Evolutionary conservation across 352 stramenopile genomes (phyloP).

Genomic region (Phytophthora megakarya): DNA sequence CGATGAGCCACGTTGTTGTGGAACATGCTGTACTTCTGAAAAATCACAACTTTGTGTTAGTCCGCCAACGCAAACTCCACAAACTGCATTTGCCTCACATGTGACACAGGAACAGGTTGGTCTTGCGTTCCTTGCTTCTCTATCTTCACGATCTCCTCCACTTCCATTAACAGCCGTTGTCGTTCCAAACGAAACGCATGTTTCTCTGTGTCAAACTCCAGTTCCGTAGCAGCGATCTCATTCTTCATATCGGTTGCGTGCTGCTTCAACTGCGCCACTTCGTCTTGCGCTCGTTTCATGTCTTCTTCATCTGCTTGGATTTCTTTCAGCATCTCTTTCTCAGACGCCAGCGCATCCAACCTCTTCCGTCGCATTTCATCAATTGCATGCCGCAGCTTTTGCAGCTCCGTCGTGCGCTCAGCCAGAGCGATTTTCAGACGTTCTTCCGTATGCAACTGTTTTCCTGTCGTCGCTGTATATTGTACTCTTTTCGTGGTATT

Average conservation of each 20-base stretch:
- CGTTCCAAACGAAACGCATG: constrained; percentile 53
- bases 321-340: constrained; percentile 51
- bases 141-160: constrained; percentile 50
- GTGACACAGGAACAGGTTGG: constrained; percentile 11
- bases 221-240: constrained; percentile 49
- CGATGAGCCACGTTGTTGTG: constrained; percentile 46
- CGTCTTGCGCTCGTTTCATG: constrained; percentile 38
- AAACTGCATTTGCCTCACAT: constrained; percentile 18
- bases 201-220: constrained; percentile 54
- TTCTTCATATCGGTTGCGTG: constrained; percentile 34
- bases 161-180: constrained; percentile 49
- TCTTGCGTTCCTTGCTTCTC: constrained; percentile 35
- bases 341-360: constrained; percentile 45
- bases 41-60: background rate
- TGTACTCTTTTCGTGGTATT: background rate
- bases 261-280: constrained; percentile 54
- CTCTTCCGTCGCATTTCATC: constrained; percentile 49
- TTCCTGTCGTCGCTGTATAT: constrained; percentile 17
- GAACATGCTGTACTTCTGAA: constrained; percentile 42
- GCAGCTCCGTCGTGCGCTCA: constrained; percentile 59
- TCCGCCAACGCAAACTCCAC: too few species aligned
- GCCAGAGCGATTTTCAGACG: constrained; percentile 53
- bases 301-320: constrained; percentile 46
- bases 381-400: constrained; percentile 50
- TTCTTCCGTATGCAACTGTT: constrained; percentile 81